Evolutionary conservation across 2,329 filamentous ascomycete species (phyloP).

Genomic region (Geosmithia morbida): DNA sequence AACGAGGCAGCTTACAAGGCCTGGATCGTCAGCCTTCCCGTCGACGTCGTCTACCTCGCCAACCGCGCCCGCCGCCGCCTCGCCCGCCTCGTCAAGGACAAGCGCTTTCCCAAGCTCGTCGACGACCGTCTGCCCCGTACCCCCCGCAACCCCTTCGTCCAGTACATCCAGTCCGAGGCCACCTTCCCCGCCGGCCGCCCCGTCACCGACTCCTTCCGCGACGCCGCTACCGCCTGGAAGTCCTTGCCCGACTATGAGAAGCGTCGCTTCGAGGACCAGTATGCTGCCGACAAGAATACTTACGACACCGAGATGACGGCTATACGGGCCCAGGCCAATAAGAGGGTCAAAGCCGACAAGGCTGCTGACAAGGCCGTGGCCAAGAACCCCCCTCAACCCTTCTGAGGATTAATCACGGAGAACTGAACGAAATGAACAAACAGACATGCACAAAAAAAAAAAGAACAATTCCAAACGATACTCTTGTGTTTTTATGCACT

Average conservation of each 20-base stretch:
- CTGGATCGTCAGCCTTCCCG: slow-evolving; percentile 31
- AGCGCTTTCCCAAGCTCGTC: slow-evolving; percentile 14
- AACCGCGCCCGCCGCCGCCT: slow-evolving; percentile 31
- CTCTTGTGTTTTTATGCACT: too few relatives aligned
- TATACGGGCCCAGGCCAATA: slow-evolving; percentile 14
- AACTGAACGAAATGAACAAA: too few relatives aligned
- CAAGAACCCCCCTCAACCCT: too few relatives aligned
- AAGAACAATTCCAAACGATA: too few relatives aligned
- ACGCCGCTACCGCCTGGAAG: slow-evolving; percentile 26
- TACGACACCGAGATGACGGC: slow-evolving; percentile 13
- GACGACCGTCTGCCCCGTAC: slow-evolving; percentile 34
- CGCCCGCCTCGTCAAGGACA: slow-evolving; percentile 16
- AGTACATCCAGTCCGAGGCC: slow-evolving; percentile 21
- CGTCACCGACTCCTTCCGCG: slow-evolving; percentile 8
- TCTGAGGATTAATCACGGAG: too few relatives aligned
- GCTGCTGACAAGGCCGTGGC: background rate
- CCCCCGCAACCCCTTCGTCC: slow-evolving; percentile 14
- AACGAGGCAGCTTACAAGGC: slow-evolving; percentile 25
- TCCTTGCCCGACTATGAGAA: slow-evolving; percentile 23
- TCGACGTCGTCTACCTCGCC: slow-evolving; percentile 24
- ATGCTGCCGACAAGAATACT: slow-evolving; percentile 8
- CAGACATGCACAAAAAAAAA: too few relatives aligned
- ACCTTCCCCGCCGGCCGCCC: slow-evolving; percentile 2
- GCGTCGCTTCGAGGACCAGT: slow-evolving; percentile 18
- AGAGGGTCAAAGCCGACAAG: slow-evolving; percentile 9